Evolutionary conservation across 345 rosid species (phyloP), one percentile per base, ranked within the genome.

Genomic region (Dipteronia dyeriana): DNA sequence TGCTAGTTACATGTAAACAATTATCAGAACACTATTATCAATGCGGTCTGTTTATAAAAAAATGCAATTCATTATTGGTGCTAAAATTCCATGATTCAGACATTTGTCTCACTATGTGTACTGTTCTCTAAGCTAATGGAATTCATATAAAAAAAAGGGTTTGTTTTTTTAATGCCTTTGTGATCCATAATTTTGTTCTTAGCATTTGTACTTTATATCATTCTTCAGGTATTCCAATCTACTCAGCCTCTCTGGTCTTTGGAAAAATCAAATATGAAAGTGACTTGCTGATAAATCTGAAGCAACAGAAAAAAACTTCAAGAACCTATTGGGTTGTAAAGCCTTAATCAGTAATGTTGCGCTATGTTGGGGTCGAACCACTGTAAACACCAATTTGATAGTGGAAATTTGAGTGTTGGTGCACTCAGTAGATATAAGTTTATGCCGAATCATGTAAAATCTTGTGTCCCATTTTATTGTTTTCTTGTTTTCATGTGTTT

Each of bases 261-360:
- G 84, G 71, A 73, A 73, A 73, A 73, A 64, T 66, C 70, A 49
- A 14, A 62, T 75, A 2, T 47, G 57, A 73, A 66, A 76, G 68
- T 66, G 74, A 22, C 39, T n/a, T 34, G n/a, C 7, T 34, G 9
- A 57, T 57, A 20, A 12, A 49, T 49, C 4, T 14, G 23, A 1
- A 10, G 38, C 57, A 43, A 16, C 5, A 57, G 12, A 47, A 29
- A 5, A 47, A 66, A 68, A 38, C 10, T 38, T 53, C n/a, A 65
- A 38, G 54, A 31, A 56, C 31, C 45, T 7, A 0, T 34, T 34
- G 38, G 38, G 38, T 34, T 34, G 38, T 4, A 6, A 34, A 34
- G 38, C 1, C 38, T 34, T 34, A 34, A 4, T 34, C 38, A 34
- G 38, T 34, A 34, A 34, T 34, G 38, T 34, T 34, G 38, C 38